Conservation (phyloP, 2,329 filamentous ascomycete genomes). For the Colletotrichum incanum region DNA sequence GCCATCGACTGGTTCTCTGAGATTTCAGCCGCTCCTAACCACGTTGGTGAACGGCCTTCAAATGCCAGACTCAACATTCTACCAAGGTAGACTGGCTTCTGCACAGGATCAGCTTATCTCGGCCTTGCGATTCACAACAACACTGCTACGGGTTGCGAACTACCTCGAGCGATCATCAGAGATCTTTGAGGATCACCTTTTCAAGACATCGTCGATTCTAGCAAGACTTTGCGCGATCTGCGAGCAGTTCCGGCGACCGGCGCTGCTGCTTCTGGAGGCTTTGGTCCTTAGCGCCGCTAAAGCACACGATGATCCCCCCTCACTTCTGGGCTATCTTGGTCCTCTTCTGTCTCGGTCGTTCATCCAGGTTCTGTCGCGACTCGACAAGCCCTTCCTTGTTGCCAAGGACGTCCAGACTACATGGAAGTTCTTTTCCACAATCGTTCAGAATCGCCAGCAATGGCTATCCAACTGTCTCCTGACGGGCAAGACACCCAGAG, state of each 20-base stretch:
- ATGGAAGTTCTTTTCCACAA: constrained; percentile 89
- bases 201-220: constrained; percentile 84
- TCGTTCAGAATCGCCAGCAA: constrained; percentile 91
- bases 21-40: constrained; percentile 83
- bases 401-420: constrained; percentile 76
- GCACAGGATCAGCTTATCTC: constrained; percentile 75
- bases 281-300: constrained; percentile 80
- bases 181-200: constrained; percentile 82
- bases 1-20: constrained; percentile 77
- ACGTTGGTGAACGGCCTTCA: constrained; percentile 76
- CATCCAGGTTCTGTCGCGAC: constrained; percentile 80
- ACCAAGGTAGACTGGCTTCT: constrained; percentile 67
- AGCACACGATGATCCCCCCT: constrained; percentile 83
- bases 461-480: constrained; percentile 96
- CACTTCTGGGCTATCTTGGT: constrained; percentile 91
- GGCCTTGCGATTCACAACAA: constrained; percentile 77
- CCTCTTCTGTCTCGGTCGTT: constrained; percentile 88
- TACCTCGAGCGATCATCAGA: constrained; percentile 75
- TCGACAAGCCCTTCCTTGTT: constrained; percentile 83
- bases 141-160: constrained; percentile 79
- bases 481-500: constrained; percentile 87
- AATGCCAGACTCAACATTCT: constrained; percentile 74
- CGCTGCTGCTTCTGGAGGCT: constrained; percentile 79
- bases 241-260: constrained; percentile 75
- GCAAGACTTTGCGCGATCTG: constrained; percentile 82